Conservation (phyloP, 352 stramenopile species). For the Phytophthora cactorum region DNA sequence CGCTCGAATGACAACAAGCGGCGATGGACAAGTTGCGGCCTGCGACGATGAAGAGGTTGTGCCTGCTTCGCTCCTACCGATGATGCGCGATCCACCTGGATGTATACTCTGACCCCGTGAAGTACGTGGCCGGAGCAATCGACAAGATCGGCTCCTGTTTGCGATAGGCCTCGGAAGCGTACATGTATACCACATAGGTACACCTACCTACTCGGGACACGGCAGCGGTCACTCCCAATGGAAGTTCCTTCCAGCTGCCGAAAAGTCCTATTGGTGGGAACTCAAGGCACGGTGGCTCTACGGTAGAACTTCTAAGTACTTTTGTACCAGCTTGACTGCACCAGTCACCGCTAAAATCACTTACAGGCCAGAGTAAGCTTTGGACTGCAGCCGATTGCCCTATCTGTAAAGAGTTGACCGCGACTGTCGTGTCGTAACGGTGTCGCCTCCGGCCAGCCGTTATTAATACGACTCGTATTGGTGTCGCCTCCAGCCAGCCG, state of each 20-base stretch:
- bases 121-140: background rate
- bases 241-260: background rate
- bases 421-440: background rate
- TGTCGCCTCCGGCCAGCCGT: conserved; percentile 5
- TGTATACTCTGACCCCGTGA: background rate
- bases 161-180: background rate
- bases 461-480: too few relatives aligned
- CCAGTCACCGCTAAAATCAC: background rate
- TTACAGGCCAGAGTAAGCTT: background rate
- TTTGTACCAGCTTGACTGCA: background rate
- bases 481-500: conserved; percentile 5
- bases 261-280: too few relatives aligned
- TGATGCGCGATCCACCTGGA: background rate
- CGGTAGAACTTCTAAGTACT: too few relatives aligned
- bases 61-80: background rate
- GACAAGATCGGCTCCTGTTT: background rate
- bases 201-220: too few relatives aligned
- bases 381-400: background rate
- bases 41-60: background rate
- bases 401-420: conserved; percentile 14
- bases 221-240: too few relatives aligned
- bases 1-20: background rate
- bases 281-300: too few relatives aligned
- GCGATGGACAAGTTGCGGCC: background rate
- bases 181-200: background rate